Evolutionary conservation across 2,329 filamentous ascomycete genomes (phyloP).

Genomic region (Bimuria novae-zelandiae): DNA sequence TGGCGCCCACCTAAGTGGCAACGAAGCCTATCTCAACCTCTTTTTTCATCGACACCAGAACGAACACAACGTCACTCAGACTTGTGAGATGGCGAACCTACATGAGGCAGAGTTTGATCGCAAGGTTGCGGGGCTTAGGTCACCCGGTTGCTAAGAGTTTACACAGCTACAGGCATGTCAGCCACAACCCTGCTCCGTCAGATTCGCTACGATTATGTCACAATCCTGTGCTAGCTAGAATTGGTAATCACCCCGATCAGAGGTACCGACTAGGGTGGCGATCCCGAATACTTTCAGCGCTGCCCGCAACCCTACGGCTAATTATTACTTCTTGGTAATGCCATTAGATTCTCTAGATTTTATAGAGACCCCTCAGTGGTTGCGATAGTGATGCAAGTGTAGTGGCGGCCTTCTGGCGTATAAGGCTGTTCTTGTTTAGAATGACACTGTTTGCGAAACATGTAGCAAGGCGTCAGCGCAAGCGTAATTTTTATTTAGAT

Average conservation of each 20-base stretch:
- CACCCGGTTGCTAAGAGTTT: too few species aligned
- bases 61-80: too few species aligned
- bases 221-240: background rate
- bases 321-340: constrained; percentile 5
- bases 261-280: background rate
- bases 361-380: background rate
- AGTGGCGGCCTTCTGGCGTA: background rate
- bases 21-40: too few species aligned
- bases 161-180: too few species aligned
- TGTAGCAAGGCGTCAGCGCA: background rate
- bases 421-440: background rate
- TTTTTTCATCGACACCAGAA: too few species aligned
- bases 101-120: too few species aligned
- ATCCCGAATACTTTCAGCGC: background rate
- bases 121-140: too few species aligned
- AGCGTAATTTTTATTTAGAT: background rate
- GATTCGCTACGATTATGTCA: background rate
- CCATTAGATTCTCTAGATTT: background rate
- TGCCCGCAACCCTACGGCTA: constrained; percentile 1
- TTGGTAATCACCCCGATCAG: background rate
- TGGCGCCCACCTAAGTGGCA: too few species aligned
- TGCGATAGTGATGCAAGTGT: background rate
- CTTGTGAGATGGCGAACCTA: too few species aligned
- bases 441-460: background rate
- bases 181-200: too few species aligned